Base-by-base conservation (phyloP, 2,329 filamentous ascomycete species). In the Colletotrichum somersetense region DNA sequence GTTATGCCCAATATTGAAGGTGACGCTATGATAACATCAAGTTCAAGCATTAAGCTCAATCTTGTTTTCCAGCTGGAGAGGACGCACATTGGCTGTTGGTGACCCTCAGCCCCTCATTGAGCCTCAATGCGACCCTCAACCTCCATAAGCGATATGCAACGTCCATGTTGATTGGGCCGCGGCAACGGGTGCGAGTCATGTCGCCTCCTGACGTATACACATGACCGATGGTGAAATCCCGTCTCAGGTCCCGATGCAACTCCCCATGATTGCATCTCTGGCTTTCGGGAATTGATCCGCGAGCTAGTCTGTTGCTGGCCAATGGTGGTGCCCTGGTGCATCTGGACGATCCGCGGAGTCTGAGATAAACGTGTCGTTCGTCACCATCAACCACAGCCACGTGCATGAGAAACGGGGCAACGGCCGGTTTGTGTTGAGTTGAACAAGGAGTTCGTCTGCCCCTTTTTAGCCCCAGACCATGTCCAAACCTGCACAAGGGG, bases 161-260 rank as follows among this genome's bases (percentile, higher is more conserved):
- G 6, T 40, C 10, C 3, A 18, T 30, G 14, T n/a, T 56, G 52
- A 68, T 71, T 71, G 68, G 68, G 65, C 1, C 16, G 14, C 23
- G 26, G 33, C 7, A 11, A 16, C 12, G 2, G 38, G 40, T 26
- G 42, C 65, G 68, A 71, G 68, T 71, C 68, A 68, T 71, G 68
- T 38, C 26, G 64, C 68, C 58, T n/a, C 40, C 58, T 58, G 65
- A 68, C 64, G 52, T 53, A 30, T 2, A 48, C 44, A 4, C 44
- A n/a, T 11, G 14, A 35, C 42, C 63, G 11, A 30, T 26, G 35
- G 46, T 53, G n/a, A 16, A 59, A 55, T 58, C 11, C 42, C 16
- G 53, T 59, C 61, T 66, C 67, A 40, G 53, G 61, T 59, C 26
- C 38, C 53, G 18, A 53, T 69, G 62, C 44, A 59, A 42, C n/a